phyloP scores from a whole-genome alignment of 257 asterid genomes.

The Primulina huaijiensis region DNA sequence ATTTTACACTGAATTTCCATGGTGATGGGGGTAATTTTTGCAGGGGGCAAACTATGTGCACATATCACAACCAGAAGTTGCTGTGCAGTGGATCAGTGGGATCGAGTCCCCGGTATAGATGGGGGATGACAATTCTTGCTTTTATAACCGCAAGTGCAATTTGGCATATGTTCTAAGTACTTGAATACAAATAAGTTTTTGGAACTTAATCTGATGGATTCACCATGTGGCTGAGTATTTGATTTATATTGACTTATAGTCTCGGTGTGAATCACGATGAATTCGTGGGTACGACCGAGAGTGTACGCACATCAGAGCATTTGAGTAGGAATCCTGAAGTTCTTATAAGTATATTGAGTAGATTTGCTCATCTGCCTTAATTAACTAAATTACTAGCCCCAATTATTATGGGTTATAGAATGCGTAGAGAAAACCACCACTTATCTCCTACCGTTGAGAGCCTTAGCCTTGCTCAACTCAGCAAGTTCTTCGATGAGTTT shows the following conservation, averaged over 20 bases:
- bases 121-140: slow-evolving; percentile 23
- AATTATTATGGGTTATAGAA: background rate
- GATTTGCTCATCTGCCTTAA: background rate
- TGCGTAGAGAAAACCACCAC: background rate
- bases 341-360: background rate
- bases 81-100: slow-evolving; percentile 49
- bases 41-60: slow-evolving; percentile 62
- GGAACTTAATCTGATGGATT: background rate
- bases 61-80: slow-evolving; percentile 57
- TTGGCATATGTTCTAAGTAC: slow-evolving; percentile 25
- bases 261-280: background rate
- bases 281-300: background rate
- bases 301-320: too few relatives aligned
- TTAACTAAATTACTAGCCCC: background rate
- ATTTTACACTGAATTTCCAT: too few relatives aligned
- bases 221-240: background rate
- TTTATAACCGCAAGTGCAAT: slow-evolving; percentile 26
- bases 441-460: slow-evolving; percentile 60
- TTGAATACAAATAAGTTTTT: slow-evolving; percentile 15
- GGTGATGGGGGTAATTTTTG: background rate
- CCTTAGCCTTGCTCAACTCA: slow-evolving; percentile 62
- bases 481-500: slow-evolving; percentile 93
- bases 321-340: background rate
- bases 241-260: background rate
- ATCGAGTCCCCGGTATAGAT: slow-evolving; percentile 6